Evolutionary conservation across 768 basidiomycete species (phyloP), one percentile per base, ranked within the genome.

Genomic region (Mycena pura): DNA sequence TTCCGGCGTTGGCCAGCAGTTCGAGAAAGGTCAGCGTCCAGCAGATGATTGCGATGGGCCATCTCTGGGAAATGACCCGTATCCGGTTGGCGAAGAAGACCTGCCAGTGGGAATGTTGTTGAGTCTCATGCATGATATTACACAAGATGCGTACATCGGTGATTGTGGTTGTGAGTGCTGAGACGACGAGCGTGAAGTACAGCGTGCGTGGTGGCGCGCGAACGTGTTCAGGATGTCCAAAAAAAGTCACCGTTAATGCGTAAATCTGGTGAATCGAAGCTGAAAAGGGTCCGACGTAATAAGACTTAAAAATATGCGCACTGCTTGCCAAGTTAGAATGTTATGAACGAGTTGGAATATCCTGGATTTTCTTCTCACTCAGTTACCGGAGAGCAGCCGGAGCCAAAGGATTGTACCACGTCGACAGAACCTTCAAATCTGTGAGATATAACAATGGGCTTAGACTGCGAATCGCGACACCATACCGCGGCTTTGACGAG

Each of bases 51-150:
- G 46, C 2, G 46, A 48, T 3, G 28, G 32, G 7, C 46, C 28
- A 48, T 8, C 6, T 29, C 17, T 3, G 5, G 5, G 28, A 31
- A 25, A 48, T 14, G 4, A 48, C 10, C 3, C 46, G 46, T 17
- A 48, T 48, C 28, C 46, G 27, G 46, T 48, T 31, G 47, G 47
- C 47, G 17, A 48, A 48, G 47, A 48, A 48, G 21, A 48, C 32
- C 43, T 45, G 15, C 9, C 3, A 15, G 14, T n/a, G n/a, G n/a
- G n/a, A n/a, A n/a, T n/a, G n/a, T n/a, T n/a, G n/a, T n/a, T n/a
- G n/a, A n/a, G n/a, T n/a, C n/a, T n/a, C n/a, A n/a, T n/a, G n/a
- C n/a, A n/a, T n/a, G n/a, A n/a, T n/a, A n/a, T n/a, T n/a, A 27
- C 13, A 4, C 5, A 17, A 45, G 13, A 27, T n/a, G 28, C n/a